Percentiles rank a stretch among this genome's conserved stretches.
Conservation (phyloP, 2,329 filamentous ascomycete species). For the Nemania sp. region DNA sequence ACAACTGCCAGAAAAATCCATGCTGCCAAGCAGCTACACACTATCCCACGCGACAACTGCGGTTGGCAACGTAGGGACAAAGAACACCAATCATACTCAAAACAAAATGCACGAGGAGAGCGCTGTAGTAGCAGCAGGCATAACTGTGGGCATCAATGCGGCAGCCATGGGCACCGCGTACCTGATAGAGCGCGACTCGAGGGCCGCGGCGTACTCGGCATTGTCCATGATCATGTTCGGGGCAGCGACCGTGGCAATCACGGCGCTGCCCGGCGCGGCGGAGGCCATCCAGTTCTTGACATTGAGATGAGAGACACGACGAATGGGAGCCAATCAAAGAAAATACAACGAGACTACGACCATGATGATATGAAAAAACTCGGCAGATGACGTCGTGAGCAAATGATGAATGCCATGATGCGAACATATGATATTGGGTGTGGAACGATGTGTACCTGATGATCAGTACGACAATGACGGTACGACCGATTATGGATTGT, state of each 20-base stretch:
- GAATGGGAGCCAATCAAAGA: background rate
- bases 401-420: background rate
- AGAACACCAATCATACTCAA: background rate
- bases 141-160: slow-evolving; percentile 61
- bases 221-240: slow-evolving; percentile 63
- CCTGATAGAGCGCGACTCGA: slow-evolving; percentile 57
- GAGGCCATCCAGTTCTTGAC: slow-evolving; percentile 44
- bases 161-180: slow-evolving; percentile 64
- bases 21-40: background rate
- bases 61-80: slow-evolving; percentile 13
- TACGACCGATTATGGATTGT: background rate
- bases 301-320: slow-evolving; percentile 27
- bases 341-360: background rate
- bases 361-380: background rate
- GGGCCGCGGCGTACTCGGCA: slow-evolving; percentile 59
- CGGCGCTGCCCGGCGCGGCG: slow-evolving; percentile 53
- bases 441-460: background rate
- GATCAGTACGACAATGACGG: background rate
- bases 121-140: slow-evolving; percentile 53
- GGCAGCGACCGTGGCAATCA: slow-evolving; percentile 59
- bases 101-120: slow-evolving; percentile 20
- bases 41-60: background rate
- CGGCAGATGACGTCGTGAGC: background rate
- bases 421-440: background rate
- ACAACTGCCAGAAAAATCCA: background rate